Evolutionary conservation across 179 eudicot species (phyloP).

Genomic region (Drosera spatulata): DNA sequence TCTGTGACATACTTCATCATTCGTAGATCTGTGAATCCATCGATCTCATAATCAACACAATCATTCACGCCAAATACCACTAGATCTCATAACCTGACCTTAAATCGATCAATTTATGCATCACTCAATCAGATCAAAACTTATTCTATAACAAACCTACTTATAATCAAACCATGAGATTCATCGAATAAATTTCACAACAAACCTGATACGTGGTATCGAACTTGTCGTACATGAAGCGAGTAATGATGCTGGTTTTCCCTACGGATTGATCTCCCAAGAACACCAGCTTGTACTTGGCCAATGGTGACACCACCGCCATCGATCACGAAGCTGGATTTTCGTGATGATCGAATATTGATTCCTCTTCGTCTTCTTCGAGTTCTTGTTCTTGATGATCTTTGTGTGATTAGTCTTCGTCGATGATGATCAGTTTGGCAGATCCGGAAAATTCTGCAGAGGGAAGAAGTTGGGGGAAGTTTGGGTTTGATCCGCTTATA

Average conservation of each 20-base stretch:
- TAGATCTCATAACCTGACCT: too few species aligned
- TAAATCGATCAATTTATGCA: too few species aligned
- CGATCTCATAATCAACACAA: too few species aligned
- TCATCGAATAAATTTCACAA: conserved; percentile 37
- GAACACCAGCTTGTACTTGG: conserved; percentile 9
- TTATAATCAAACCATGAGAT: conserved; percentile 9
- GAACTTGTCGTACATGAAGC: too few species aligned
- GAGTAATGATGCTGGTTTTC: too few species aligned
- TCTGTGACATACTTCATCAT: too few species aligned
- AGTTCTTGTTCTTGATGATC: background rate
- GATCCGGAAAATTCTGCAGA: background rate
- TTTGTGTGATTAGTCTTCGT: background rate
- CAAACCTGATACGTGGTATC: conserved; percentile 25
- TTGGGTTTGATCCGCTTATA: background rate
- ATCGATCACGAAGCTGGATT: background rate
- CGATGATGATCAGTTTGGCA: background rate
- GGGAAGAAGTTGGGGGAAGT: background rate
- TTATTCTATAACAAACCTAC: too few species aligned
- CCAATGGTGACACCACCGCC: conserved; percentile 19
- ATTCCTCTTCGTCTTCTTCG: background rate
- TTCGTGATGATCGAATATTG: background rate
- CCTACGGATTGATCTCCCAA: too few species aligned
- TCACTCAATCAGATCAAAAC: too few species aligned
- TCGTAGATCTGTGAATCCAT: too few species aligned
- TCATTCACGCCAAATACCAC: too few species aligned